Evolutionary conservation across 805 yeast species (phyloP).

Genomic region (Candida qinlingensis): DNA sequence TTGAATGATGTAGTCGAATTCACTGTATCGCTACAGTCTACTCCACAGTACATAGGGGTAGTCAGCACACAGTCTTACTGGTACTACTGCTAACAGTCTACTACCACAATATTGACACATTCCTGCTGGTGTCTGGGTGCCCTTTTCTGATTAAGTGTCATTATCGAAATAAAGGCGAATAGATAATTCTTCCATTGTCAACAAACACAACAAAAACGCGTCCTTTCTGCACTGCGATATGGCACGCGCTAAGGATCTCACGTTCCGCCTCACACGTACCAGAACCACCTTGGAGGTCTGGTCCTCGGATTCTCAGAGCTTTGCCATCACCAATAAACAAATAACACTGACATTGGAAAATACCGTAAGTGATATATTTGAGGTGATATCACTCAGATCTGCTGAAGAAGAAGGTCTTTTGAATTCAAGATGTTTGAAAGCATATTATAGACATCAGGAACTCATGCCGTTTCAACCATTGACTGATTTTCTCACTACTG

Average conservation of each 20-base stretch:
- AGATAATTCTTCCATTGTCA: no score
- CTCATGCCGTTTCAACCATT: slow-evolving; percentile 13
- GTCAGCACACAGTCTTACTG: no score
- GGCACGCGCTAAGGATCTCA: slow-evolving; percentile 19
- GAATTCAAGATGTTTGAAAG: slow-evolving; percentile 14
- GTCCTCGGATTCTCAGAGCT: slow-evolving; percentile 16
- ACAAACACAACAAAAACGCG: no score
- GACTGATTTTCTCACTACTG: slow-evolving; percentile 9
- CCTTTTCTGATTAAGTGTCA: no score
- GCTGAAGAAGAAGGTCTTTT: slow-evolving; percentile 9
- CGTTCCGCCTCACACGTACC: slow-evolving; percentile 12
- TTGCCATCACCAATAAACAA: slow-evolving; percentile 14
- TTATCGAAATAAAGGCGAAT: no score
- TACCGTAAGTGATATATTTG: slow-evolving; percentile 23
- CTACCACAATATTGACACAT: no score
- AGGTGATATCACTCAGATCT: slow-evolving; percentile 18
- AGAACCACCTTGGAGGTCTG: slow-evolving; percentile 15
- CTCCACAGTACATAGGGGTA: no score
- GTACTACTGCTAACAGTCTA: no score
- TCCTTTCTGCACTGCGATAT: background rate
- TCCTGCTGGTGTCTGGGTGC: no score
- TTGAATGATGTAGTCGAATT: no score
- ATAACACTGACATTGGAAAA: slow-evolving; percentile 22
- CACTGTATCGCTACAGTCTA: no score
- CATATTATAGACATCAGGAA: slow-evolving; percentile 12